Conservation (phyloP, 768 basidiomycete genomes). For the Amanita phalloides region DNA sequence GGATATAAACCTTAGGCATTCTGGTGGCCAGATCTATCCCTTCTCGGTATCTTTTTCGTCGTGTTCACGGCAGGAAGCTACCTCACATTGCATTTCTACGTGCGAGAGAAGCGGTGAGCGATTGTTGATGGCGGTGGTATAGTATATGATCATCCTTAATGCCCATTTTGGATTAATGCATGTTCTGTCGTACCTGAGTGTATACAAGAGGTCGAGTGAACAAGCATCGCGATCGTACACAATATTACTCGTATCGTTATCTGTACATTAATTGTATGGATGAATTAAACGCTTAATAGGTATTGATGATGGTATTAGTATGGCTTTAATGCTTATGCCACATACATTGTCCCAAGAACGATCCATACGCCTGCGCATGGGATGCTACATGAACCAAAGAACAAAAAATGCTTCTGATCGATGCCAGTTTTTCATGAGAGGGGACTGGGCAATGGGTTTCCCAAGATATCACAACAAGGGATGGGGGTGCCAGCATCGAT, state of each 20-base stretch:
- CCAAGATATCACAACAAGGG: neutral
- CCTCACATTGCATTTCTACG: constrained; percentile 75
- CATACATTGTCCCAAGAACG: neutral
- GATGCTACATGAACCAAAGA: neutral
- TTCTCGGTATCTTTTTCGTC: constrained; percentile 81
- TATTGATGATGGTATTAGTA: neutral
- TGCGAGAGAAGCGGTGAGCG: constrained; percentile 61
- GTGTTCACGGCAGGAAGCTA: constrained; percentile 70
- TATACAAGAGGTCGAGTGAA: no score
- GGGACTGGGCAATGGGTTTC: neutral
- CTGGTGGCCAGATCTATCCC: constrained; percentile 95
- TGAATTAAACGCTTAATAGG: neutral
- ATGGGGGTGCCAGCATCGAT: neutral
- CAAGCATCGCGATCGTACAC: neutral
- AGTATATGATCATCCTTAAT: neutral
- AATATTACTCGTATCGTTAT: neutral
- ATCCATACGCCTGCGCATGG: neutral
- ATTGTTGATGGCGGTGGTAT: neutral
- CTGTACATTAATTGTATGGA: neutral
- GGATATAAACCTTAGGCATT: constrained; percentile 45
- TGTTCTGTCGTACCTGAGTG: neutral
- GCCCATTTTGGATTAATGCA: neutral
- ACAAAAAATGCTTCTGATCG: neutral
- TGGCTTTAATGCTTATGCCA: neutral
- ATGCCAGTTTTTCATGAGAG: neutral